Percentiles rank a stretch among this genome's conserved stretches.
Evolutionary conservation across 2,329 filamentous ascomycete species (phyloP).

Genomic region (Claviceps sp.): DNA sequence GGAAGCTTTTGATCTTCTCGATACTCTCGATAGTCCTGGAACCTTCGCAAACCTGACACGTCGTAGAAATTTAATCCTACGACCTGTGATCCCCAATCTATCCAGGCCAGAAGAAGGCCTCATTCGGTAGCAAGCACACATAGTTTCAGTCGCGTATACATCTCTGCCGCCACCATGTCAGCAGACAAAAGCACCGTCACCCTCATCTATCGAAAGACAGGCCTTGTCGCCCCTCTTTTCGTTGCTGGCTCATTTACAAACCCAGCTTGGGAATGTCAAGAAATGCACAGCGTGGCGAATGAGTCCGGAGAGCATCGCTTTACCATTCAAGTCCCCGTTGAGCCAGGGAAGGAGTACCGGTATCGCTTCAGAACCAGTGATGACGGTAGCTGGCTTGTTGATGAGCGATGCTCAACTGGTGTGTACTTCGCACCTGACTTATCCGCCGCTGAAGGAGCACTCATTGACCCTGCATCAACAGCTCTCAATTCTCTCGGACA

Average conservation of each 20-base stretch:
- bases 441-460: background rate
- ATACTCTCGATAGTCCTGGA: too few relatives aligned
- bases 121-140: background rate
- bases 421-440: background rate
- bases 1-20: background rate
- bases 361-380: slow-evolving; percentile 62
- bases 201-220: slow-evolving; percentile 48
- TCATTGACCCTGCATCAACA: background rate
- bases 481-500: slow-evolving; percentile 6
- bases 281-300: slow-evolving; percentile 46
- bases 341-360: slow-evolving; percentile 47
- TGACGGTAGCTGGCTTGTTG: slow-evolving; percentile 57
- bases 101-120: background rate
- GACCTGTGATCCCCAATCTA: background rate
- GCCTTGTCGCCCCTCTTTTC: slow-evolving; percentile 53
- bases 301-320: slow-evolving; percentile 45
- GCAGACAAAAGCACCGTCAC: slow-evolving; percentile 28
- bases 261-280: slow-evolving; percentile 51
- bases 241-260: slow-evolving; percentile 56
- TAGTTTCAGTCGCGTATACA: background rate
- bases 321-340: slow-evolving; percentile 38
- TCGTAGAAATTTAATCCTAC: too few relatives aligned
- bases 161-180: slow-evolving; percentile 6
- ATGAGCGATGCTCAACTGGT: slow-evolving; percentile 48
- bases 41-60: too few relatives aligned